Conservation (phyloP, 306 rosid species). For the Gastrolobium villosum region DNA sequence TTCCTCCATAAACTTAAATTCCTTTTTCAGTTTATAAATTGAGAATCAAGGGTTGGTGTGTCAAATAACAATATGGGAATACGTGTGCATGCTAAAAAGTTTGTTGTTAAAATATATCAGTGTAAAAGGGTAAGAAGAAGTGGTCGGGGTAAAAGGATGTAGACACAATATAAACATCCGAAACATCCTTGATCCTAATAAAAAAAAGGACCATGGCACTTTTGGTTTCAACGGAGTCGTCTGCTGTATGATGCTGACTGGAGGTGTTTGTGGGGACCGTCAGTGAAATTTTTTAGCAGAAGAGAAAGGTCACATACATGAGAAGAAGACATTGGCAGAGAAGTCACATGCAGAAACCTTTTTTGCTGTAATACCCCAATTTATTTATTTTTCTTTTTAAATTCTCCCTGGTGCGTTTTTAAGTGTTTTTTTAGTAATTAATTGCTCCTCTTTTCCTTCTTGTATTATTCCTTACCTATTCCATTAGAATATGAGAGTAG, state of each 20-base stretch:
- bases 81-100: conserved; percentile 24
- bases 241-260: conserved; percentile 39
- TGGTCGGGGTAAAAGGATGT: conserved; percentile 23
- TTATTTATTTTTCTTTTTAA: too few relatives aligned
- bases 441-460: too few relatives aligned
- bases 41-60: conserved; percentile 1
- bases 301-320: conserved; percentile 44
- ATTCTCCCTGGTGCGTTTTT: too few relatives aligned
- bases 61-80: neutral
- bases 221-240: conserved; percentile 12
- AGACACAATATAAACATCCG: conserved; percentile 37
- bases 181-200: conserved; percentile 36
- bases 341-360: conserved; percentile 53
- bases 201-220: conserved; percentile 1
- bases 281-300: conserved; percentile 2
- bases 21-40: neutral
- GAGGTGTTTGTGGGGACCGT: conserved; percentile 47
- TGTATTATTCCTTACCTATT: too few relatives aligned
- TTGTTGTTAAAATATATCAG: conserved; percentile 6
- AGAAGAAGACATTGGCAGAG: conserved; percentile 36
- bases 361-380: conserved; percentile 6
- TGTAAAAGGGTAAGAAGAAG: conserved; percentile 1
- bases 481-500: too few relatives aligned
- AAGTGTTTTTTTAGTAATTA: too few relatives aligned
- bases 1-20: too few relatives aligned